Base-by-base conservation (phyloP, 2,329 filamentous ascomycete genomes). In the Xylariaceae sp. region DNA sequence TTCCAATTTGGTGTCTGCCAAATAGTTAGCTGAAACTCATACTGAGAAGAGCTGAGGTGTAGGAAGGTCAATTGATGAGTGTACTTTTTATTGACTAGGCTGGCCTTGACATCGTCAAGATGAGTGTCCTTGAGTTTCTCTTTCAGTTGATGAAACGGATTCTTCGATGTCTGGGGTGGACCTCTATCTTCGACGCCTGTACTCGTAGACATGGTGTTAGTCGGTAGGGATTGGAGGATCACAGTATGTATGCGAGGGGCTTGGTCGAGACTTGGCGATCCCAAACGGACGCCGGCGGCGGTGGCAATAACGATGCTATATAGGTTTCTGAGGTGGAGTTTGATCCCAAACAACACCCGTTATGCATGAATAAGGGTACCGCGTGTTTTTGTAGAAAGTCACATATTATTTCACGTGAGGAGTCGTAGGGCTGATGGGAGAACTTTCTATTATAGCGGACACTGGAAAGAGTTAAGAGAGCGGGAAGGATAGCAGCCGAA, bases 41-140 rank as follows among this genome's bases (percentile, higher is more conserved):
- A 8, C 8, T 9, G 3, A 29, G n/a, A 12, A 32, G n/a, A 30
- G 27, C 35, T 11, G 35, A 37, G 35, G 3, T n/a, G 29, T 30
- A 19, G 6, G 6, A 48, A 30, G 29, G 9, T 45, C 40, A 32
- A 3, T 31, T 47, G 44, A 29, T 34, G 30, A 39, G 50, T 60
- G 34, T 65, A 83, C 81, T 85, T 86, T 64, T 81, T 79, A 64
- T 86, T 78, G 50, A 76, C 76, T 35, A 86, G 66, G 41, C 72
- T 71, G 51, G 84, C 71, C 65, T 85, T 86, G 59, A 76, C 73
- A 59, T 84, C 79, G 59, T 81, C 76, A 0, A 85, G 69, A 61
- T 78, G 77, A 1, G 76, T 76, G 46, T 78, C 72, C 46, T 77
- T 71, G 3, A 84, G 69, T 65, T 81, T 83, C 49, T 83, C 80